phyloP scores from a whole-genome alignment of 2,329 filamentous ascomycete genomes.

The Nigrospora osmanthi region DNA sequence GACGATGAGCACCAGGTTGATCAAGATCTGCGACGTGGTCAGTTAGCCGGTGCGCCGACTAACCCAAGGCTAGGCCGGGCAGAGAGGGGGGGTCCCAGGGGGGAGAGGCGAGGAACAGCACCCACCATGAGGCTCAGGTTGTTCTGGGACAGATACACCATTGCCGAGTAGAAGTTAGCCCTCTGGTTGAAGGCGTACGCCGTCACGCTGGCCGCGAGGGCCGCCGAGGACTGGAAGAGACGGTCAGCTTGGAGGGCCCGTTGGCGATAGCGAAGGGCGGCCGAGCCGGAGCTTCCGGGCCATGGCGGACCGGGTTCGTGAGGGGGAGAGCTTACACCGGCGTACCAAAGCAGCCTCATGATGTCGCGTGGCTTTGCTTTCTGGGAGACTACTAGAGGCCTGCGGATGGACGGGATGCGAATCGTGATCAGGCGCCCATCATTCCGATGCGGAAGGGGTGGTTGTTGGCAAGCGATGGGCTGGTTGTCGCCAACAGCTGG shows the following conservation, averaged over 20 bases:
- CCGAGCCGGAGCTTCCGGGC: too few species aligned
- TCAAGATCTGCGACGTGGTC: constrained; percentile 57
- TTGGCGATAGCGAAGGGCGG: background rate
- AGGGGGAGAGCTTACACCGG: constrained; percentile 39
- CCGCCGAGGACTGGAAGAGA: constrained; percentile 61
- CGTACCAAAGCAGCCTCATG: constrained; percentile 54
- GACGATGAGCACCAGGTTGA: constrained; percentile 79
- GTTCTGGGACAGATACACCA: constrained; percentile 93
- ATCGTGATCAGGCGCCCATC: too few species aligned
- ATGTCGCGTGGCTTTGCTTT: constrained; percentile 14
- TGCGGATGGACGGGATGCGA: too few species aligned
- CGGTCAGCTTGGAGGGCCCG: constrained; percentile 6
- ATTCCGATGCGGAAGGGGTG: too few species aligned
- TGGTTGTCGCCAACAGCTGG: too few species aligned
- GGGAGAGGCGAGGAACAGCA: constrained; percentile 6
- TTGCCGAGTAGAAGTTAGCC: constrained; percentile 96
- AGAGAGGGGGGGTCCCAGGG: background rate
- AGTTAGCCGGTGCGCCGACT: background rate
- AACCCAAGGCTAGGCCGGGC: too few species aligned
- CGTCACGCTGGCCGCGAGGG: constrained; percentile 75
- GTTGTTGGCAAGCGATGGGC: too few species aligned
- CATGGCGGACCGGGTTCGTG: too few species aligned
- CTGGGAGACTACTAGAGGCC: too few species aligned
- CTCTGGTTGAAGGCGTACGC: constrained; percentile 89
- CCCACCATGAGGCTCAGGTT: constrained; percentile 87